Evolutionary conservation across 495 filamentous ascomycete species (phyloP).

Genomic region (Pseudomonodictys pantanalensis): DNA sequence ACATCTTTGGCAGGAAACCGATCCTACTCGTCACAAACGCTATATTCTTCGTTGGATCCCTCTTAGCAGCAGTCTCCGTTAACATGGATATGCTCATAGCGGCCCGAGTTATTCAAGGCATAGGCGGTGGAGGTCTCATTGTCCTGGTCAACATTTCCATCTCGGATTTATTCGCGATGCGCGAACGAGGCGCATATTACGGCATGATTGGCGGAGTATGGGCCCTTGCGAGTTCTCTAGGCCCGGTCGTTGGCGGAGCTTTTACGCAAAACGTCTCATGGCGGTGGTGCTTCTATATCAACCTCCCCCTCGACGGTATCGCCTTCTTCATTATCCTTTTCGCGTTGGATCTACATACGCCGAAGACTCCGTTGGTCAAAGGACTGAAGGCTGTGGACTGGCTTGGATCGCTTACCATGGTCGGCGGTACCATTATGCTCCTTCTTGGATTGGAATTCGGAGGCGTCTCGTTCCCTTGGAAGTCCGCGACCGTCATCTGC

Average conservation of each 20-base stretch:
- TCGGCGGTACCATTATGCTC: slow-evolving; percentile 78
- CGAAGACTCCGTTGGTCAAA: slow-evolving; percentile 64
- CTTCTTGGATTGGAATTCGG: slow-evolving; percentile 39
- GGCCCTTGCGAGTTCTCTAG: slow-evolving; percentile 43
- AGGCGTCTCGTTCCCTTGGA: slow-evolving; percentile 73
- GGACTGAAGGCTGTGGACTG: slow-evolving; percentile 78
- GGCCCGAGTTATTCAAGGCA: slow-evolving; percentile 74
- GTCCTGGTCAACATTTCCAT: slow-evolving; percentile 80
- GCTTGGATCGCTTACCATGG: slow-evolving; percentile 63
- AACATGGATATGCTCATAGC: slow-evolving; percentile 73
- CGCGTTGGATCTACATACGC: slow-evolving; percentile 73
- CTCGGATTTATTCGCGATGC: slow-evolving; percentile 73
- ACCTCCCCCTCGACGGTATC: slow-evolving; percentile 68
- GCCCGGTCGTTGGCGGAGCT: slow-evolving; percentile 43
- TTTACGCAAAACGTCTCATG: slow-evolving; percentile 44
- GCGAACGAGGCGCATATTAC: slow-evolving; percentile 47
- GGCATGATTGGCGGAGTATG: slow-evolving; percentile 46
- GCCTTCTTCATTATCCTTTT: slow-evolving; percentile 65
- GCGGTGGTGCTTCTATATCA: slow-evolving; percentile 43
- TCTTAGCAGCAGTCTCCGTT: slow-evolving; percentile 65
- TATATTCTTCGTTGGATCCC: slow-evolving; percentile 72
- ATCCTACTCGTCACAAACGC: slow-evolving; percentile 70
- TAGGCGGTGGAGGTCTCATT: slow-evolving; percentile 79
- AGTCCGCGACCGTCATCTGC: slow-evolving; percentile 70
- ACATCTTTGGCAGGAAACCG: slow-evolving; percentile 83